Percentiles rank a stretch among this genome's conserved stretches.
phyloP scores from a whole-genome alignment of 306 rosid genomes.

The Alnus rubra region DNA sequence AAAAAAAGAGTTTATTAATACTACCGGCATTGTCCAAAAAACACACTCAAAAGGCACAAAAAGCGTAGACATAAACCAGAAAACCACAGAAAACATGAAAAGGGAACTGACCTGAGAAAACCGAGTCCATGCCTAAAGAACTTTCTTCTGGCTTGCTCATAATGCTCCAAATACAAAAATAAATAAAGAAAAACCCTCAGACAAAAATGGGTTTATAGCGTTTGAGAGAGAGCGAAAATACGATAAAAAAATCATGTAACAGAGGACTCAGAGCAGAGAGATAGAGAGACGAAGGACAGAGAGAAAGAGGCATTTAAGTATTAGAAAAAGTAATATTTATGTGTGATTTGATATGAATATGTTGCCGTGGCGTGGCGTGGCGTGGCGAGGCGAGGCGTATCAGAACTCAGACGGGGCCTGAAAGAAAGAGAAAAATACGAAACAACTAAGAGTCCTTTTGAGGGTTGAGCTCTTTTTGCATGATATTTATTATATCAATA shows the following conservation, averaged over 20 bases:
- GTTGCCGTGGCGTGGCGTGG: neutral
- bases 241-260: neutral
- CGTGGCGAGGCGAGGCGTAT: neutral
- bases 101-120: slow-evolving; percentile 42
- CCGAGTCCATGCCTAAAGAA: slow-evolving; percentile 43
- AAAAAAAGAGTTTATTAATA: neutral
- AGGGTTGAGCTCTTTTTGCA: neutral
- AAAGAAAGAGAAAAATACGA: neutral
- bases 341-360: slow-evolving; percentile 6
- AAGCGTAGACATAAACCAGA: slow-evolving; percentile 8
- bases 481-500: neutral
- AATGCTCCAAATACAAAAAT: slow-evolving; percentile 24
- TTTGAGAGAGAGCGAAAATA: neutral
- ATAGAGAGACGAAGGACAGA: slow-evolving; percentile 19
- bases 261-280: neutral
- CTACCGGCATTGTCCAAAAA: slow-evolving; percentile 36
- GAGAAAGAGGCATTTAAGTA: slow-evolving; percentile 20
- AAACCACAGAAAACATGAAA: slow-evolving; percentile 6
- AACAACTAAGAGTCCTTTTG: no score
- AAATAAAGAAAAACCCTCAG: slow-evolving; percentile 1
- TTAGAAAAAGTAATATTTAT: neutral
- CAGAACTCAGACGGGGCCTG: neutral
- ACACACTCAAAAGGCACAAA: neutral
- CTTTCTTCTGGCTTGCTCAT: slow-evolving; percentile 54
- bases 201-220: neutral